A percentile compares a stretch with the other conserved stretches of the same genome.
These are phyloP conservation scores for Blastobotrys peoriensis DNA, from an alignment of 805 yeast species.

Conservation along the genomic window DNA sequence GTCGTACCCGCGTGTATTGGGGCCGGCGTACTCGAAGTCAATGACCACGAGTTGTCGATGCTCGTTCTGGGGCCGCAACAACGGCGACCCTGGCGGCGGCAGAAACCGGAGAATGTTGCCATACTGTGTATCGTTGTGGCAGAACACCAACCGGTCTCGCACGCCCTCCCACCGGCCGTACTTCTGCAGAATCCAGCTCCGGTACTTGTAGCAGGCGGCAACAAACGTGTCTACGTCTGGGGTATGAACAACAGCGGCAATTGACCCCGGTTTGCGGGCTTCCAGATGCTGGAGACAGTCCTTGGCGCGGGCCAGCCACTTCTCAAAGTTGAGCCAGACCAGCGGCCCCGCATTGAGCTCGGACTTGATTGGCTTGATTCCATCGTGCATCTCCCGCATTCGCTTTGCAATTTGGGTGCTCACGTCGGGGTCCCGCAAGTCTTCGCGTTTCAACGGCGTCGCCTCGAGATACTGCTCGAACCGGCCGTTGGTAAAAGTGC, in stretches of 20 bases:
- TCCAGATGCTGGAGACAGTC: conserved; percentile 38
- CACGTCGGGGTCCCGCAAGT: conserved; percentile 68
- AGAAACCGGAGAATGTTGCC: conserved; percentile 74
- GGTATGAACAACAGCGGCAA: conserved; percentile 24
- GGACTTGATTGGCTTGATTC: conserved; percentile 54
- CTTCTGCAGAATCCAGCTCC: conserved; percentile 51
- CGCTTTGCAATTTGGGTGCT: conserved; percentile 86
- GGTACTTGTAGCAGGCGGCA: conserved; percentile 44
- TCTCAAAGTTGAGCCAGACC: conserved; percentile 61
- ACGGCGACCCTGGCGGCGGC: conserved; percentile 47
- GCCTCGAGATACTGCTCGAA: conserved; percentile 91
- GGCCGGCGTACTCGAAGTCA: conserved; percentile 93
- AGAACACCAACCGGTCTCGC: conserved; percentile 57
- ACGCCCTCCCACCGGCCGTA: conserved; percentile 40
- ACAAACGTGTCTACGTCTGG: conserved; percentile 46
- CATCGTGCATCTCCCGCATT: conserved; percentile 89
- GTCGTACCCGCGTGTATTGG: conserved; percentile 84
- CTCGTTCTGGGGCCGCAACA: conserved; percentile 41
- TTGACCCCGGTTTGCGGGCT: conserved; percentile 30
- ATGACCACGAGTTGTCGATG: conserved; percentile 82
- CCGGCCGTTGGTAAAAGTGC: conserved; percentile 88
- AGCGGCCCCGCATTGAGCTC: conserved; percentile 61
- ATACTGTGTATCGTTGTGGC: conserved; percentile 96
- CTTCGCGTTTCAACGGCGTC: conserved; percentile 62
- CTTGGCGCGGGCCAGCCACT: conserved; percentile 58